Evolutionary conservation across 1,284 basidiomycete genomes (phyloP).

Genomic region (Marasmius tenuissimus): DNA sequence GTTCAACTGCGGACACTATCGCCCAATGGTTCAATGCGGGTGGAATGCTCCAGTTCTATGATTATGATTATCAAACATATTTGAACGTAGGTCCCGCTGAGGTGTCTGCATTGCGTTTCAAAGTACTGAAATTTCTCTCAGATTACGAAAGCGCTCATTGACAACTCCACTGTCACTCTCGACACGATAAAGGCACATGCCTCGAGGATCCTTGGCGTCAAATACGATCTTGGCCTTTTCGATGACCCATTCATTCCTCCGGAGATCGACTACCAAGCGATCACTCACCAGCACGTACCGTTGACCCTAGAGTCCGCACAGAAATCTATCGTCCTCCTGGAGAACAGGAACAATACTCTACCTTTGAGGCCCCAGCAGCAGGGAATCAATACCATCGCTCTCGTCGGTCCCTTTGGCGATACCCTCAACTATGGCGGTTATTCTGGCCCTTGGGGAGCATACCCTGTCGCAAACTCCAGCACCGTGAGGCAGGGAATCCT

Average conservation of each 20-base stretch:
- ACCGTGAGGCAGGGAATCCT: conserved; percentile 25
- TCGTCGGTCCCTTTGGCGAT: conserved; percentile 26
- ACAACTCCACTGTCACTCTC: conserved; percentile 17
- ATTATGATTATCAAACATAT: conserved; percentile 21
- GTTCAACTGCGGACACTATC: conserved; percentile 22
- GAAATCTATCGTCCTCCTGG: conserved; percentile 24
- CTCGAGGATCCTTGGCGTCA: conserved; percentile 21
- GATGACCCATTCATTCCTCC: conserved; percentile 24
- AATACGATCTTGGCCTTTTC: conserved; percentile 30
- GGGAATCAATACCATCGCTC: conserved; percentile 22
- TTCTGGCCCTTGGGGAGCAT: conserved; percentile 26
- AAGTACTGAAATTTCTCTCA: conserved; percentile 1
- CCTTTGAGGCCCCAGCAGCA: conserved; percentile 20
- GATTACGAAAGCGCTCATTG: conserved; percentile 20
- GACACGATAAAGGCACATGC: conserved; percentile 19
- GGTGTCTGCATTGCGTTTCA: not conserved
- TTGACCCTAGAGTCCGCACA: conserved; percentile 25
- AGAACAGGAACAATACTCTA: conserved; percentile 22
- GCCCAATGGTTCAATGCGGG: conserved; percentile 31
- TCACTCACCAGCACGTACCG: conserved; percentile 21
- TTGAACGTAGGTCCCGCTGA: conserved; percentile 15
- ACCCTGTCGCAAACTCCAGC: conserved; percentile 20
- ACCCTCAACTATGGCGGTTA: conserved; percentile 30
- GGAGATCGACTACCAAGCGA: conserved; percentile 15
- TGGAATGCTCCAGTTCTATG: conserved; percentile 27